Conservation (phyloP, 345 rosid species). For the Arabis alpina region DNA sequence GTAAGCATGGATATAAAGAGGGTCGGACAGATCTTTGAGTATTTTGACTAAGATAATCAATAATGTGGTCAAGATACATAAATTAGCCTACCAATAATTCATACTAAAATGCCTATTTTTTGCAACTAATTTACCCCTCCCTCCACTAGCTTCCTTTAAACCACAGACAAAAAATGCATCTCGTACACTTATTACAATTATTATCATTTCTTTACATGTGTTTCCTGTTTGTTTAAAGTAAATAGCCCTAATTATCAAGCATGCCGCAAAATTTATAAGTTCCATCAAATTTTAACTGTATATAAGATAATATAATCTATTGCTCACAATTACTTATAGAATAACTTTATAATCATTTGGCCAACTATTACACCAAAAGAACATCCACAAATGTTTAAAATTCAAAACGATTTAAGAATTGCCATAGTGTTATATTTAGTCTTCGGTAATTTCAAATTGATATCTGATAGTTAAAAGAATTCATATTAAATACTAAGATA, state of each 20-base stretch:
- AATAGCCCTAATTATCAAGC: constrained; percentile 20
- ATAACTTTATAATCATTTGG: not conserved
- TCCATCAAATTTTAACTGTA: not conserved
- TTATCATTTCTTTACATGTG: constrained; percentile 13
- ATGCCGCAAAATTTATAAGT: not conserved
- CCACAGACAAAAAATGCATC: constrained; percentile 34
- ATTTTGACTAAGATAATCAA: constrained; percentile 29
- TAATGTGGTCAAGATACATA: constrained; percentile 38
- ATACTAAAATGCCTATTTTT: constrained; percentile 26
- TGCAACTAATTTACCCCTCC: constrained; percentile 32
- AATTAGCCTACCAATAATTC: constrained; percentile 37
- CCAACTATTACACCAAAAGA: constrained; percentile 9
- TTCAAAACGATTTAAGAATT: not conserved
- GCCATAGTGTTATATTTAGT: not conserved
- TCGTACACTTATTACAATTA: constrained; percentile 28
- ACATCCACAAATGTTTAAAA: not conserved
- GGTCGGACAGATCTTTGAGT: constrained; percentile 19
- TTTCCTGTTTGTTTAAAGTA: constrained; percentile 18
- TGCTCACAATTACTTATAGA: no score
- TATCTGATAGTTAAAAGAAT: not conserved
- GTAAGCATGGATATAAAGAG: constrained; percentile 40
- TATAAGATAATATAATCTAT: no score
- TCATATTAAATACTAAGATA: not conserved
- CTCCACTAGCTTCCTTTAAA: constrained; percentile 38
- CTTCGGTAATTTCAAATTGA: not conserved